These are phyloP conservation scores for Vigna hirtella DNA, from an alignment of 306 rosid genomes.

Conservation along the genomic window DNA sequence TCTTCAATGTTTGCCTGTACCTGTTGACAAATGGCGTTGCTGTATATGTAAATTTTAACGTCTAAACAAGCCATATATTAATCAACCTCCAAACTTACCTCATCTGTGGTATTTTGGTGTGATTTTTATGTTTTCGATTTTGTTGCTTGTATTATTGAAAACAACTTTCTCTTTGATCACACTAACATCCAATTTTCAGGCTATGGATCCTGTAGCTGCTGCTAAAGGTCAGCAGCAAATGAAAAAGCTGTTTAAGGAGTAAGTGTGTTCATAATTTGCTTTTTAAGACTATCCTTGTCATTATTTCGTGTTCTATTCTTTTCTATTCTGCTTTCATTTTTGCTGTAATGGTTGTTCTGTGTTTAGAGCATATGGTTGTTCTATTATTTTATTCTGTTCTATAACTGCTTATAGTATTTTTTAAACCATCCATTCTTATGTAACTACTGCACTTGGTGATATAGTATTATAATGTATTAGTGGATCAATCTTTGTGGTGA, in stretches of 20 bases:
- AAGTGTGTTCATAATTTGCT: slow-evolving; percentile 36
- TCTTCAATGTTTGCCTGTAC: not conserved
- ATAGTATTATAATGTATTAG: slow-evolving; percentile 27
- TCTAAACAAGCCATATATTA: not conserved
- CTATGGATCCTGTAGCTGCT: slow-evolving; percentile 38
- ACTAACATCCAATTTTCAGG: slow-evolving; percentile 42
- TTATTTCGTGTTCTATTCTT: not conserved
- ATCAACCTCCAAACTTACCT: not conserved
- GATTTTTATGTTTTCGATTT: slow-evolving; percentile 1
- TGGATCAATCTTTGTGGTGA: slow-evolving; percentile 30
- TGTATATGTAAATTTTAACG: not conserved
- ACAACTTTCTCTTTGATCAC: slow-evolving; percentile 23
- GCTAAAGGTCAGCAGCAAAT: slow-evolving; percentile 43
- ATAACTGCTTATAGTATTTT: slow-evolving; percentile 7
- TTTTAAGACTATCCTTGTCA: slow-evolving; percentile 10
- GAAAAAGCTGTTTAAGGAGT: slow-evolving; percentile 49
- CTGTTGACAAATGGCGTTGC: not conserved
- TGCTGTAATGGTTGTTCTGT: too few species aligned
- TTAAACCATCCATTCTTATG: not conserved
- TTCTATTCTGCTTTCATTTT: not conserved
- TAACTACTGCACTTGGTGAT: slow-evolving; percentile 30
- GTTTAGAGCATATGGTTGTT: too few species aligned
- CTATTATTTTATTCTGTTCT: not conserved
- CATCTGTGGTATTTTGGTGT: not conserved
- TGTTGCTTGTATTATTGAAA: slow-evolving; percentile 26